Percentiles rank a stretch among this genome's conserved stretches.
phyloP scores from a whole-genome alignment of 495 filamentous ascomycete species.

The Aspergillus asperescens region DNA sequence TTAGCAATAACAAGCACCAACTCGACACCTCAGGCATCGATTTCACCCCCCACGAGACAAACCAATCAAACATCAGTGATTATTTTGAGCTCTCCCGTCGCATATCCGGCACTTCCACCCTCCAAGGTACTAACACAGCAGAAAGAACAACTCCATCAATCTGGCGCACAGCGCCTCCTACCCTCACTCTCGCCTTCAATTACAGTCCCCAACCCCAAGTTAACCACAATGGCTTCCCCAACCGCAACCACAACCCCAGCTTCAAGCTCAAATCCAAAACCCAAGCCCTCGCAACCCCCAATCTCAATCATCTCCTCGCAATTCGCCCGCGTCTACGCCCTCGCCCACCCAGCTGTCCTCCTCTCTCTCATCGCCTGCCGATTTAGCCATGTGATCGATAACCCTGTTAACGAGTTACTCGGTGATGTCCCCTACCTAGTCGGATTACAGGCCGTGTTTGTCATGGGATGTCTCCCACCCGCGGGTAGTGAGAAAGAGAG shows the following conservation, averaged over 20 bases:
- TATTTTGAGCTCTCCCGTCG: neutral
- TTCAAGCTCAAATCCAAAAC: conserved; percentile 2
- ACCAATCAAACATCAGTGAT: conserved; percentile 9
- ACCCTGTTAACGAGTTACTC: conserved; percentile 64
- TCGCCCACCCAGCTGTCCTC: conserved; percentile 62
- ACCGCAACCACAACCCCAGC: conserved; percentile 6
- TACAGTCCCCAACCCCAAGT: neutral
- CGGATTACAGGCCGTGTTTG: conserved; percentile 62
- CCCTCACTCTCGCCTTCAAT: neutral
- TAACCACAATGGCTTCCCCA: conserved; percentile 22
- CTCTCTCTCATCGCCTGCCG: conserved; percentile 52
- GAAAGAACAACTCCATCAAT: neutral
- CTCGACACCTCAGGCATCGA: conserved; percentile 10
- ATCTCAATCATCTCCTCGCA: conserved; percentile 44
- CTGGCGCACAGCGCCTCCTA: conserved; percentile 2
- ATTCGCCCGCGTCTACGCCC: conserved; percentile 46
- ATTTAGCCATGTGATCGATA: conserved; percentile 62
- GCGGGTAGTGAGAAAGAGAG: conserved; percentile 33
- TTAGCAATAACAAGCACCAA: neutral
- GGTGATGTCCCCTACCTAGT: conserved; percentile 56
- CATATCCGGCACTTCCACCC: conserved; percentile 7
- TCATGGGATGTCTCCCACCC: conserved; percentile 65
- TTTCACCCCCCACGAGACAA: conserved; percentile 7
- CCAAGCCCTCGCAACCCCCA: conserved; percentile 24
- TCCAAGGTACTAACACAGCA: neutral